Conservation (phyloP, 768 basidiomycete genomes). For the Pulveroboletus ravenelii region DNA sequence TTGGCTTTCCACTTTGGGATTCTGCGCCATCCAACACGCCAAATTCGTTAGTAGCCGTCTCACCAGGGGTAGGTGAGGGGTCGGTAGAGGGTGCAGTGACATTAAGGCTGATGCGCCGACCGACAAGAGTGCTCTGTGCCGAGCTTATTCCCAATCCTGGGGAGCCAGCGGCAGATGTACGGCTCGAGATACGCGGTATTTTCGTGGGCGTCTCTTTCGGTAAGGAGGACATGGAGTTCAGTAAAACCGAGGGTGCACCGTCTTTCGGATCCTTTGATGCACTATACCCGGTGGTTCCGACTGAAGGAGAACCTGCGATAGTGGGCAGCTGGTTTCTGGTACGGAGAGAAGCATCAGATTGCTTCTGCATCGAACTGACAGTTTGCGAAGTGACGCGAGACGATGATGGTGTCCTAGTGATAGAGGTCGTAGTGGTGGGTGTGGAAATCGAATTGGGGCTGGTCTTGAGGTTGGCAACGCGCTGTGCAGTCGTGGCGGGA, state of each 20-base stretch:
- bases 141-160: conserved; percentile 63
- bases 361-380: conserved; percentile 82
- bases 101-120: conserved; percentile 64
- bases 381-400: conserved; percentile 78
- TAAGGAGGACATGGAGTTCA: conserved; percentile 48
- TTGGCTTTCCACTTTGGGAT: conserved; percentile 38
- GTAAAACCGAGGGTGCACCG: conserved; percentile 46
- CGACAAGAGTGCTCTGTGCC: conserved; percentile 43
- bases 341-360: conserved; percentile 77
- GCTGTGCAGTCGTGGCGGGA: conserved; percentile 74
- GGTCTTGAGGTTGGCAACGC: conserved; percentile 77
- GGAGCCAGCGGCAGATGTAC: conserved; percentile 69
- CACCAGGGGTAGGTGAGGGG: conserved; percentile 52
- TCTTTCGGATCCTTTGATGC: conserved; percentile 54
- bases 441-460: conserved; percentile 43
- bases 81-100: conserved; percentile 56
- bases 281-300: conserved; percentile 56
- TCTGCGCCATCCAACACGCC: conserved; percentile 71
- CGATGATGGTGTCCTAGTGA: conserved; percentile 42
- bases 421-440: conserved; percentile 35
- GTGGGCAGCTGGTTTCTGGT: conserved; percentile 77
- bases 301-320: conserved; percentile 91
- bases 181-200: conserved; percentile 88
- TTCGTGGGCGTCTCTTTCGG: conserved; percentile 87
- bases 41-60: conserved; percentile 63